Evolutionary conservation across 2,329 filamentous ascomycete genomes (phyloP), one percentile per base, ranked within the genome.

Genomic region (Leptosphaerulina australis): DNA sequence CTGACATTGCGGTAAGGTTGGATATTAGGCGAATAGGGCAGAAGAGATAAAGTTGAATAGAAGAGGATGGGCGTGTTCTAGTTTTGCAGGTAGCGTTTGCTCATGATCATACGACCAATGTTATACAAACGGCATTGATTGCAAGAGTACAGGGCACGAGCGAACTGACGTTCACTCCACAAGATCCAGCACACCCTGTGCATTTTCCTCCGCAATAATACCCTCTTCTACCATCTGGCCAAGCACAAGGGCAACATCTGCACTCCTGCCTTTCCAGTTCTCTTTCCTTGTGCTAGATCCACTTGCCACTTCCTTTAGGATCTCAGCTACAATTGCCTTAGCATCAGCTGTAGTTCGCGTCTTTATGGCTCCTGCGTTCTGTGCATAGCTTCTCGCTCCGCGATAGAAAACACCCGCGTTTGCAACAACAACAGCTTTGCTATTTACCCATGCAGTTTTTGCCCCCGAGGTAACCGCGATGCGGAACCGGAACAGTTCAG

Each of bases 141-240:
- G 28, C 18, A 5, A 24, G 26, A 11, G 25, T 36, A 22, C 11
- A 24, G 7, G n/a, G 15, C 17, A 11, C 21, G 31, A 21, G 31
- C 3, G 31, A 15, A 14, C 5, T 3, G 6, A 26, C 41, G 10
- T 24, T 50, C 22, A 58, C 33, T 40, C 22, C 11, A 45, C 35
- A 26, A 38, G 50, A 3, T 24, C 41, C 38, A 64, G 12, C 35
- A 69, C 39, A 0, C 58, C 61, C 7, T 68, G 60, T 1, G 48
- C 64, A 41, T 66, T 56, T 34, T 64, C 66, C 22, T 47, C 50
- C 7, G 63, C 69, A 15, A 81, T 68, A 56, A 81, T 61, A 2
- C 79, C 79, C 40, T 83, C 81, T 34, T 82, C 81, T 14, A 80
- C 74, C 72, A 81, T 79, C 35, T 80, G 77, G 51, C 78, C 75